Base-by-base conservation (phyloP, 129 eudicot species). In the Helichrysum umbraculigerum region DNA sequence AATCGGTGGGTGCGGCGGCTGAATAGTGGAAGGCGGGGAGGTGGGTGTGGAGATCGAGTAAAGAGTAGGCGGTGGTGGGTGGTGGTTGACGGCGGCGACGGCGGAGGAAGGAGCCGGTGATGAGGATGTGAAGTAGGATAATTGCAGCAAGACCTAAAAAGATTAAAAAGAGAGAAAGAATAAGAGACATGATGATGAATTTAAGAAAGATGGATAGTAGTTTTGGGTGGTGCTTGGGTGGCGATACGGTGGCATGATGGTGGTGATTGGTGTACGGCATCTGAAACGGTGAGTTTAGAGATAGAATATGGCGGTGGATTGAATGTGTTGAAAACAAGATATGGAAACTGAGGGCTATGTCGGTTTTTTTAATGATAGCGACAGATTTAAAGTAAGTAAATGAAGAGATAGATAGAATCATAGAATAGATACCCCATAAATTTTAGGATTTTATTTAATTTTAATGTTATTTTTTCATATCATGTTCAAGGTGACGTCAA, bases 121-220 rank as follows among this genome's bases (percentile, higher is more conserved):
- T 37, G 83, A 90, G 86, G 82, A 92, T 64, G 86, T 89, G 88
- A 81, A 89, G 73, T 70, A 89, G 78, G 51, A 66, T 35, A 21
- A 93, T 72, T 77, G 95, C 83, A 5, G 96, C 96, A 71, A 93
- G 82, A 72, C 96, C 92, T 41, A 93, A 50, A 79, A 93, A 93
- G 78, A 93, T 59, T 76, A 91, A 84, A 78, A 88, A 93, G 57
- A 86, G 70, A 25, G 92, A 82, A 56, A 86, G 57, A 6, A 88
- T 75, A 42, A 87, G 51, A 33, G 68, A 66, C 95, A 88, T 88
- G 62, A 88, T 71, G 34, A 82, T 62, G 82, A 86, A 83, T 66
- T 88, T 91, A 28, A 93, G 83, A 60, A 93, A 32, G 47, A 85
- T 35, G 19, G 88, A 63, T 17, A 90, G 66, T 20, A 90, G 41